phyloP scores from a whole-genome alignment of 176 grass and related monocot species.

The Musa beccarii region DNA sequence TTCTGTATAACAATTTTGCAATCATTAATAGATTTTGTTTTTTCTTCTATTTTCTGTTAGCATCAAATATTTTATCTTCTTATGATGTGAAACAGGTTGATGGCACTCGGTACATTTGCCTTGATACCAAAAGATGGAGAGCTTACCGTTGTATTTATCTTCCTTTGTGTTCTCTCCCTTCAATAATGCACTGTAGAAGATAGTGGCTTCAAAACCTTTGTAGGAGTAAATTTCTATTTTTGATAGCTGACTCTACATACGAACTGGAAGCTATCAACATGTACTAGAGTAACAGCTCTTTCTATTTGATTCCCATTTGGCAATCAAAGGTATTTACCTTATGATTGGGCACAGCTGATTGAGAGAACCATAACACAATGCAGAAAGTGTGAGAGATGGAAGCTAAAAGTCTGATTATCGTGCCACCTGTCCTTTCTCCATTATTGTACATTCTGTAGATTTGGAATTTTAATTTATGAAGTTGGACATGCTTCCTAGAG shows the following conservation, averaged over 20 bases:
- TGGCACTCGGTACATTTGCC: background rate
- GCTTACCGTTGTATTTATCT: background rate
- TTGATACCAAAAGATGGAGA: too few relatives aligned
- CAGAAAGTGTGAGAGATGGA: background rate
- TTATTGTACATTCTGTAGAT: slow-evolving; percentile 4
- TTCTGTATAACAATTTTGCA: background rate
- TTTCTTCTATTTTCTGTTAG: background rate
- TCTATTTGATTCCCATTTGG: slow-evolving; percentile 1
- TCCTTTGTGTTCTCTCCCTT: background rate
- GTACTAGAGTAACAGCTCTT: background rate
- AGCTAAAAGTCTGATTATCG: background rate
- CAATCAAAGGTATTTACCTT: background rate
- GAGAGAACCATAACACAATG: background rate
- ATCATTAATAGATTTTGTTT: background rate
- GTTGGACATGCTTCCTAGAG: background rate
- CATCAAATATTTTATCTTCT: background rate
- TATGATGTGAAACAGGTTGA: slow-evolving; percentile 1
- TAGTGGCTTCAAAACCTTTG: background rate
- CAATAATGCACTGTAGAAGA: background rate
- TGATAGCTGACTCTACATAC: background rate
- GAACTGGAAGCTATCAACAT: background rate
- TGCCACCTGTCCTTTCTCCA: background rate
- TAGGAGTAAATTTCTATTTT: slow-evolving; percentile 1
- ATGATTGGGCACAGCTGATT: background rate
- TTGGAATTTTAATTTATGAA: slow-evolving; percentile 1